Evolutionary conservation across 163 green algal genomes (phyloP), one percentile per base, ranked within the genome.

Genomic region (Volvox carteri): DNA sequence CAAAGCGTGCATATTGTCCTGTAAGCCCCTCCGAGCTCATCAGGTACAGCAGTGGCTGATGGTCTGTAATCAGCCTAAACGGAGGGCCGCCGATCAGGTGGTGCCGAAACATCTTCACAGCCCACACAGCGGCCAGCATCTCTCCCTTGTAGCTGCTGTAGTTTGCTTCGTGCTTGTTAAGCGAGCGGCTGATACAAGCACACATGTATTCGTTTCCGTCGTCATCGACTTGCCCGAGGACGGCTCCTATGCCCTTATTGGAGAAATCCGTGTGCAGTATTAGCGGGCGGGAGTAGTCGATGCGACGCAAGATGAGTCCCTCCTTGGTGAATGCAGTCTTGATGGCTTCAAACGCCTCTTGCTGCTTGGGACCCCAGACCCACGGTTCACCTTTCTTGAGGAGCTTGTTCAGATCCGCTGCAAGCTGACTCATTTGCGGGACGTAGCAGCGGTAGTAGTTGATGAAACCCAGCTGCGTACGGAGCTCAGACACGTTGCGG

Each of bases 61-160:
- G 89, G 50, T 93, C 90, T 14, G 89, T 94, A 18, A 93, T 25
- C 5, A 93, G 18, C 1, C 60, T 90, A 37, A 94, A 92, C 0
- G 76, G 33, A 33, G 50, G 50, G 3, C 50, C 52, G 23, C 90
- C 90, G 54, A 90, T 87, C 50, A 94, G 62, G 67, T 92, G 89
- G n/a, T 86, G 72, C 11, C 87, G 54, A 12, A 92, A 70, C 58
- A 77, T 62, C 72, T 91, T 78, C n/a, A 79, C 65, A 8, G 85
- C 84, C 78, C 78, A 92, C 0, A 90, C 89, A 1, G 75, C 80
- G 70, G 91, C 91, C 28, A 90, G 70, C 39, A 86, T 58, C 48
- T 94, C 91, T 28, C 91, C 91, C 37, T 94, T 78, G 37, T 73
- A 90, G 33, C 65, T 80, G 48, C 67, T 78, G 68, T 92, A 94